phyloP scores from a whole-genome alignment of 2,329 filamentous ascomycete species.

The Aspergillus puulaauensis region DNA sequence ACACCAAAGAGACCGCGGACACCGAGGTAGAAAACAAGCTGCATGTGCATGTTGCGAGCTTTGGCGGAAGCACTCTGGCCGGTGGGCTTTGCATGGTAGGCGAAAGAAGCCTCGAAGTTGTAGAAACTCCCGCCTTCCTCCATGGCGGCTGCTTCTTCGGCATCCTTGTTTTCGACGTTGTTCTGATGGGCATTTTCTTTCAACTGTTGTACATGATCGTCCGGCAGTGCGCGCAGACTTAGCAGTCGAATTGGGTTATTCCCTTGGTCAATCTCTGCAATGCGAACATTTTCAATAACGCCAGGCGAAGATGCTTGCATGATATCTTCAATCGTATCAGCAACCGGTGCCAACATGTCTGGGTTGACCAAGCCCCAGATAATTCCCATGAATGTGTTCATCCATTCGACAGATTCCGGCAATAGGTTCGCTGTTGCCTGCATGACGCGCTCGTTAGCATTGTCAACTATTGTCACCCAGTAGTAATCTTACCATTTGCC shows the following conservation, averaged over 20 bases:
- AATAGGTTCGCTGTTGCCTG: slow-evolving; percentile 81
- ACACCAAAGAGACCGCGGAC: slow-evolving; percentile 86
- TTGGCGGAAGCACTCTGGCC: slow-evolving; percentile 71
- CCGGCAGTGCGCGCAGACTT: slow-evolving; percentile 80
- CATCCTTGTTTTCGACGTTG: slow-evolving; percentile 78
- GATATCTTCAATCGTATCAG: slow-evolving; percentile 92
- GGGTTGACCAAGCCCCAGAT: slow-evolving; percentile 92
- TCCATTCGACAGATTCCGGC: slow-evolving; percentile 92
- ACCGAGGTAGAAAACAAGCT: slow-evolving; percentile 89
- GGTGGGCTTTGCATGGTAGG: slow-evolving; percentile 82
- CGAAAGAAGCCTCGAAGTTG: slow-evolving; percentile 86
- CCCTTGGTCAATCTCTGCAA: slow-evolving; percentile 92
- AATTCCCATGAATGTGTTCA: slow-evolving; percentile 83
- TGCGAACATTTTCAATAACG: slow-evolving; percentile 89
- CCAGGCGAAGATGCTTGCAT: slow-evolving; percentile 95
- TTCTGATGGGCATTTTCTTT: slow-evolving; percentile 77
- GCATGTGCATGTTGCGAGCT: slow-evolving; percentile 95
- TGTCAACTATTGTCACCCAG: not conserved
- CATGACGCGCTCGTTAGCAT: not conserved
- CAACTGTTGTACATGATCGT: slow-evolving; percentile 75
- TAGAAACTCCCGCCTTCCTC: slow-evolving; percentile 92
- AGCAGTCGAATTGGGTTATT: slow-evolving; percentile 86
- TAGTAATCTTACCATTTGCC: slow-evolving; percentile 61
- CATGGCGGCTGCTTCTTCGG: slow-evolving; percentile 81
- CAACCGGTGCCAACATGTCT: slow-evolving; percentile 87